Conservation (phyloP, 2,329 filamentous ascomycete species). For the Ceratocystis papillata region DNA sequence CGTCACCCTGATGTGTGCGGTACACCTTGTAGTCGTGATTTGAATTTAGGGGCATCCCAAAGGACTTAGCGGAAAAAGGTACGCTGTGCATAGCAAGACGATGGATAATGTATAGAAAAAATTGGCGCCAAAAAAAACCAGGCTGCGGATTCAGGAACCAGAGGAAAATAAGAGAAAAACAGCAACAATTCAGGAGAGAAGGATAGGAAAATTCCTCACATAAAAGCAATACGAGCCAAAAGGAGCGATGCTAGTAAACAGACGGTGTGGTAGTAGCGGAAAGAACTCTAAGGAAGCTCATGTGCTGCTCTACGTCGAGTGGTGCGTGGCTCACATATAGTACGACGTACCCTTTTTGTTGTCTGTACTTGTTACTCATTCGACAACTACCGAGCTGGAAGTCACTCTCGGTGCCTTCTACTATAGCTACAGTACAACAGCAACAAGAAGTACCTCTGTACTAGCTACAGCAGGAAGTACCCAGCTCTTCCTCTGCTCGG, state of each 20-base stretch:
- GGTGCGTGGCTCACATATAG: neutral
- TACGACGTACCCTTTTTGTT: neutral
- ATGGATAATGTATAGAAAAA: neutral
- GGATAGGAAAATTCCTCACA: neutral
- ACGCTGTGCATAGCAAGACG: neutral
- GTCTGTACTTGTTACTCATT: neutral
- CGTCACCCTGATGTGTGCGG: neutral
- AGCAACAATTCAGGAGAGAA: neutral
- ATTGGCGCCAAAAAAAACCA: neutral
- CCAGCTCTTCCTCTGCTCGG: neutral
- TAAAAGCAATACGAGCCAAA: neutral
- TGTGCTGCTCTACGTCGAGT: no score
- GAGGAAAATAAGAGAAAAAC: neutral
- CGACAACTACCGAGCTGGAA: slow-evolving; percentile 12
- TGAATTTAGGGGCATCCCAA: neutral
- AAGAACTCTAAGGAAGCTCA: no score
- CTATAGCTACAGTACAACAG: neutral
- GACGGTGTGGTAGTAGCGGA: no score
- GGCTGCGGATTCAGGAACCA: neutral
- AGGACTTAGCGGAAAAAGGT: neutral
- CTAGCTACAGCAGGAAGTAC: neutral
- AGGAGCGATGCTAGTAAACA: neutral
- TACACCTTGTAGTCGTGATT: neutral
- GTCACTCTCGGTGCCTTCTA: neutral
- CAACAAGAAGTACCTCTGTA: neutral